phyloP scores from a whole-genome alignment of 192 early-diverging fungal genomes.

The Ambispora gerdemannii region DNA sequence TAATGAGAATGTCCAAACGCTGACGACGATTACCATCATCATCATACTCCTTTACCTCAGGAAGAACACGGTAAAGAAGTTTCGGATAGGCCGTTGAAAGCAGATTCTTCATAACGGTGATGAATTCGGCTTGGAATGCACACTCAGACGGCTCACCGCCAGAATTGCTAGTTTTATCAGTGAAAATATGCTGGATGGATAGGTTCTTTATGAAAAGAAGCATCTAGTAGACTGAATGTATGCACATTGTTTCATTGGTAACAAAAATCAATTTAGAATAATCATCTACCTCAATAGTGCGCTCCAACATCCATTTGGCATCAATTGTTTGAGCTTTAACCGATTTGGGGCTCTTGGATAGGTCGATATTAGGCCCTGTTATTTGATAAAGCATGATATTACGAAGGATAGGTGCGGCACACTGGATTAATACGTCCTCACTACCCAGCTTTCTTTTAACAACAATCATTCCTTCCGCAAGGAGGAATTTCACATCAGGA shows the following conservation, averaged over 20 bases:
- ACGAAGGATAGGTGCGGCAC: not conserved
- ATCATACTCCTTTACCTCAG: constrained; percentile 11
- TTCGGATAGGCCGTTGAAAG: not conserved
- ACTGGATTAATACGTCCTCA: not conserved
- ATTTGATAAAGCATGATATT: not conserved
- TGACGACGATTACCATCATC: not conserved
- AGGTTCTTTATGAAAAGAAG: not conserved
- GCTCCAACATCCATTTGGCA: not conserved
- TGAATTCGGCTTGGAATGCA: not conserved
- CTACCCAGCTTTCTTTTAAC: not conserved
- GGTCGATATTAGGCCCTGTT: not conserved
- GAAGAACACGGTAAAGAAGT: not conserved
- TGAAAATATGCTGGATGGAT: not conserved
- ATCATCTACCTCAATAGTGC: constrained; percentile 1
- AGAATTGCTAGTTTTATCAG: not conserved
- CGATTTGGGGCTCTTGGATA: not conserved
- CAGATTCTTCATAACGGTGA: not conserved
- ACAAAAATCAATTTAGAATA: not conserved
- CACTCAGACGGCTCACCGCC: not conserved
- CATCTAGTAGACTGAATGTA: not conserved
- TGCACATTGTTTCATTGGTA: not conserved
- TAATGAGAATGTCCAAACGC: not conserved
- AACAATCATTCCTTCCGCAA: not conserved
- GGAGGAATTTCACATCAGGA: constrained; percentile 4
- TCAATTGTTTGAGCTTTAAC: not conserved